Conservation (phyloP, 1,284 basidiomycete genomes). For the Cryptococcus hybrid region DNA sequence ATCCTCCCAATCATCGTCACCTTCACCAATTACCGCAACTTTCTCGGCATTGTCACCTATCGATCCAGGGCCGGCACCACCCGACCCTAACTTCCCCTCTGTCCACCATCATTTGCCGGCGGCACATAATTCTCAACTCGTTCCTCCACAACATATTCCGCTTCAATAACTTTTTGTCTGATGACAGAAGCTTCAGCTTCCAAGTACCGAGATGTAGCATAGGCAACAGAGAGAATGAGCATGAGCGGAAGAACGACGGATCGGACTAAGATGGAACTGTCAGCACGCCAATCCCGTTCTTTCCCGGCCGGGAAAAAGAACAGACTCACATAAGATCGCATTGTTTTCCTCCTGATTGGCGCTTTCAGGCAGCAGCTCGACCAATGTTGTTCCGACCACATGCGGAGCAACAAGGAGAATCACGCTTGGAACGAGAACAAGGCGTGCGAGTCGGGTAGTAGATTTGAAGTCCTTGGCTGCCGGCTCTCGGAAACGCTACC, state of each 20-base stretch:
- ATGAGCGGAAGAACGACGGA: constrained; percentile 3
- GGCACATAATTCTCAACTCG: constrained; percentile 40
- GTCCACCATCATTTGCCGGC: neutral
- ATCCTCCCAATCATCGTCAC: neutral
- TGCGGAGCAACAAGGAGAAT: constrained; percentile 15
- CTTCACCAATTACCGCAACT: neutral
- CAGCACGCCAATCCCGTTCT: neutral
- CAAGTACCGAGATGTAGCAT: neutral
- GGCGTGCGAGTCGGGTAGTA: constrained; percentile 5
- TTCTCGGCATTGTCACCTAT: neutral
- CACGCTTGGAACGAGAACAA: neutral
- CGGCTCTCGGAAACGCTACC: constrained; percentile 24
- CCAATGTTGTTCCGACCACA: neutral
- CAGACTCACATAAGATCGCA: constrained; percentile 2
- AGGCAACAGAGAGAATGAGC: neutral
- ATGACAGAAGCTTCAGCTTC: constrained; percentile 3
- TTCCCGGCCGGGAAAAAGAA: neutral
- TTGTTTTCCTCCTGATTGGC: constrained; percentile 1
- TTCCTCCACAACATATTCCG: constrained; percentile 47
- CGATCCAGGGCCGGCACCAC: neutral
- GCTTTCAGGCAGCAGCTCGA: neutral
- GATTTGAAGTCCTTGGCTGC: constrained; percentile 16
- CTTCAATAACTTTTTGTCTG: constrained; percentile 40
- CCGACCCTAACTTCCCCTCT: constrained; percentile 1
- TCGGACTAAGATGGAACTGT: neutral